Percentiles rank a stretch among this genome's conserved stretches.
Evolutionary conservation across 805 yeast species (phyloP).

Genomic region (Yamadazyma sp.): DNA sequence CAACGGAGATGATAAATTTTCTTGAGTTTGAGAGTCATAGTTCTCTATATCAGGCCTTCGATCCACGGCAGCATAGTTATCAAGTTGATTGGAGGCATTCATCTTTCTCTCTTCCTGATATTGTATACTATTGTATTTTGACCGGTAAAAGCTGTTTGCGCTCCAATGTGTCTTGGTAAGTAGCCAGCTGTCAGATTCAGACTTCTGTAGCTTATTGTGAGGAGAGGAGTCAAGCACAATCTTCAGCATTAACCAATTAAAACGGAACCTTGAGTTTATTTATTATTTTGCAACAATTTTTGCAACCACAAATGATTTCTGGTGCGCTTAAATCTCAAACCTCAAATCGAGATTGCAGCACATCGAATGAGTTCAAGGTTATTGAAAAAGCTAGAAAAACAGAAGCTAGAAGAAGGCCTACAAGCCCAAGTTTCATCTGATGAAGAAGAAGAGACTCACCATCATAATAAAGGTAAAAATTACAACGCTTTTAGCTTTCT

Average conservation of each 20-base stretch:
- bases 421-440: slow-evolving; percentile 1
- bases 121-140: slow-evolving; percentile 5
- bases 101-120: slow-evolving; percentile 2
- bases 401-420: slow-evolving; percentile 16
- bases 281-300: slow-evolving; percentile 3
- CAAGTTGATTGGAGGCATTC: too few species aligned
- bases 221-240: too few species aligned
- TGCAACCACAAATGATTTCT: slow-evolving; percentile 18
- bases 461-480: slow-evolving; percentile 3
- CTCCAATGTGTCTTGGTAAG: neutral
- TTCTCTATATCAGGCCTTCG: too few species aligned
- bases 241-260: neutral
- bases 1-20: neutral
- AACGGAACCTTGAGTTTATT: neutral
- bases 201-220: too few species aligned
- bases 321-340: too few species aligned
- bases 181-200: slow-evolving; percentile 6
- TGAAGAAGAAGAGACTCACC: slow-evolving; percentile 1
- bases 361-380: slow-evolving; percentile 49
- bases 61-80: too few species aligned
- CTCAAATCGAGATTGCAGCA: neutral
- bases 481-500: slow-evolving; percentile 15
- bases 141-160: neutral
- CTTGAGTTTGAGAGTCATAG: too few species aligned
- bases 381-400: slow-evolving; percentile 40